Evolutionary conservation across 305 asterid genomes (phyloP).

Genomic region (Fraxinus ornus): DNA sequence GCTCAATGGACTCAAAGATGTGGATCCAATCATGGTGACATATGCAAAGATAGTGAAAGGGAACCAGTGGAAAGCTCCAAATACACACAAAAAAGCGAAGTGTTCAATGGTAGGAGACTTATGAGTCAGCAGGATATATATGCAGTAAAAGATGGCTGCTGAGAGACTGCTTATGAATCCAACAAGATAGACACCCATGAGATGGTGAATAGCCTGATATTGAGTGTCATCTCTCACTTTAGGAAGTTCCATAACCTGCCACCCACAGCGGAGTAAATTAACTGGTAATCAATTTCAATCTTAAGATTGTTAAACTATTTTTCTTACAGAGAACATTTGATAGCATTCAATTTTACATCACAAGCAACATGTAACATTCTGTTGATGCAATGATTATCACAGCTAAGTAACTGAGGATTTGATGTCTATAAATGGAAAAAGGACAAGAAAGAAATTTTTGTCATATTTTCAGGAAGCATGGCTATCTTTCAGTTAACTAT

Average conservation of each 20-base stretch:
- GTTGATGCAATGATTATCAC: not conserved
- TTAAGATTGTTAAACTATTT: conserved; percentile 1
- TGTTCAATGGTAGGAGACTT: conserved; percentile 43
- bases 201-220: conserved; percentile 38
- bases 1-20: conserved; percentile 32
- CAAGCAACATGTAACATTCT: not conserved
- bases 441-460: not conserved
- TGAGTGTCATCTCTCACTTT: conserved; percentile 24
- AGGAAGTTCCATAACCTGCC: conserved; percentile 37
- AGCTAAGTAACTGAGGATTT: not conserved
- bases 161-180: conserved; percentile 60
- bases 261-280: not conserved
- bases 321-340: not conserved
- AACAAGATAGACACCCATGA: conserved; percentile 60
- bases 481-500: not conserved
- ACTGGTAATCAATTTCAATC: not conserved
- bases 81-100: conserved; percentile 53
- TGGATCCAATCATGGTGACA: conserved; percentile 35
- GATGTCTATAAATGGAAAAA: not conserved
- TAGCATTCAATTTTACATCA: not conserved
- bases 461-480: not conserved
- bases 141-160: conserved; percentile 53
- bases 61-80: conserved; percentile 81
- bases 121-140: conserved; percentile 35
- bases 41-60: conserved; percentile 64